A percentile compares a stretch with the other conserved stretches of the same genome.
Conservation (phyloP, 441 rosid species). For the Jatropha multifida region DNA sequence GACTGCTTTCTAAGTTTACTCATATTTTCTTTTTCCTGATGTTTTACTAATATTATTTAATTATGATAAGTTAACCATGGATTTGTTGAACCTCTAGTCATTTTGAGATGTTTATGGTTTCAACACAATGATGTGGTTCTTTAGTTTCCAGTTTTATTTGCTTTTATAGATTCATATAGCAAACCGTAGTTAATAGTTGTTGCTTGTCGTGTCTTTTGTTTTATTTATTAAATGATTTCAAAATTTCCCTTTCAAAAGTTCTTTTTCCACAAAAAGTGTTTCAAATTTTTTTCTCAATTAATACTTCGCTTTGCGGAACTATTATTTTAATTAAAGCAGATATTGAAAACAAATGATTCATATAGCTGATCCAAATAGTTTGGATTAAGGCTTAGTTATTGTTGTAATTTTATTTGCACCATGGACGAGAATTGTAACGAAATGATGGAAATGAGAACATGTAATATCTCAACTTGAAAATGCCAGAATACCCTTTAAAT, state of each 20-base stretch:
- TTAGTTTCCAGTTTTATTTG: not conserved
- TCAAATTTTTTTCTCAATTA: too few species aligned
- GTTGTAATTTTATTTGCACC: not conserved
- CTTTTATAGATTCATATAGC: too few species aligned
- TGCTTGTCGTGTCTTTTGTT: too few species aligned
- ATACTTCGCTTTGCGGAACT: too few species aligned
- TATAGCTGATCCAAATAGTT: too few species aligned
- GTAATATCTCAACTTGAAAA: not conserved
- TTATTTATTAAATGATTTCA: too few species aligned
- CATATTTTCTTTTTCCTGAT: not conserved
- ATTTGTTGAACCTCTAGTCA: not conserved
- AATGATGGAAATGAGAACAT: not conserved
- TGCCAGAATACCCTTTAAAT: constrained; percentile 4
- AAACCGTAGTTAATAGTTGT: too few species aligned
- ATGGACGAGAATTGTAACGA: constrained; percentile 1
- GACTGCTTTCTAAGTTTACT: constrained; percentile 8
- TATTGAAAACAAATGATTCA: too few species aligned
- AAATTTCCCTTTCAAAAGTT: too few species aligned
- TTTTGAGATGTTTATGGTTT: not conserved
- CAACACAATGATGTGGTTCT: not conserved
- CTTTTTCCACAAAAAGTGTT: too few species aligned
- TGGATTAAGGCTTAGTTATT: too few species aligned
- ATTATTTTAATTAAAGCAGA: too few species aligned
- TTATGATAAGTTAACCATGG: not conserved
- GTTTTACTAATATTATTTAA: not conserved